Percentiles rank a stretch among this genome's conserved stretches.
Conservation (phyloP, 495 filamentous ascomycete species). For the Penicillium verhagenii region DNA sequence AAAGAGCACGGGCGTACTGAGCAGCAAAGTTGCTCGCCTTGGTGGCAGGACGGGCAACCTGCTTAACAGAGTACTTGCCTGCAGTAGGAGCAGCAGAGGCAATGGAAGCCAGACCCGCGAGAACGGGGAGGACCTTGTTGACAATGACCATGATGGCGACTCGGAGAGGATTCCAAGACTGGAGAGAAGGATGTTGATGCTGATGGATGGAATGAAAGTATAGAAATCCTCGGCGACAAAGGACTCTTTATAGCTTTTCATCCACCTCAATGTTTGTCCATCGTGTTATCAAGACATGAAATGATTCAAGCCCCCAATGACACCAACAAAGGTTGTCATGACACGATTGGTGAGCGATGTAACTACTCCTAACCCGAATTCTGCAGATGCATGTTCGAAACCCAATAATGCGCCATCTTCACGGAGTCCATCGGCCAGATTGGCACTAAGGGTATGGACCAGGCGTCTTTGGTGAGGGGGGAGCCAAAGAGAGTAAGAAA, state of each 20-base stretch:
- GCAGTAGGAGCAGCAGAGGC: conserved; percentile 29
- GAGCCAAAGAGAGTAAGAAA: background rate
- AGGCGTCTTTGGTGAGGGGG: background rate
- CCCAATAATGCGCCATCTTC: background rate
- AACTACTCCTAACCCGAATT: background rate
- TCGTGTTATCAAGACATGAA: background rate
- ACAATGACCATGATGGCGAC: conserved; percentile 35
- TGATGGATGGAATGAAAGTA: background rate
- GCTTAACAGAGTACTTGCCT: conserved; percentile 38
- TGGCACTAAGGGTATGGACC: background rate
- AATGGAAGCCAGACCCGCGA: conserved; percentile 27
- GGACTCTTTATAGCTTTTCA: conserved; percentile 14
- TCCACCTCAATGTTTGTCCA: background rate
- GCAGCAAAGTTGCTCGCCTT: conserved; percentile 36
- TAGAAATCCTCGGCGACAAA: background rate
- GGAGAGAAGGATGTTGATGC: background rate
- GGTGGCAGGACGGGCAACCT: conserved; percentile 28
- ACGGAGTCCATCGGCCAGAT: background rate
- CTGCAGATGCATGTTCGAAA: background rate
- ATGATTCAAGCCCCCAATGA: background rate
- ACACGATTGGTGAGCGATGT: background rate
- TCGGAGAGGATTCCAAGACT: background rate
- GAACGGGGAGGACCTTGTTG: conserved; percentile 27
- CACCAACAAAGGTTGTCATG: background rate
- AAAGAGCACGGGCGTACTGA: conserved; percentile 35